Percentiles rank a stretch among this genome's conserved stretches.
Evolutionary conservation across 2,329 filamentous ascomycete species (phyloP).

Genomic region (Aspergillus phoenicis): DNA sequence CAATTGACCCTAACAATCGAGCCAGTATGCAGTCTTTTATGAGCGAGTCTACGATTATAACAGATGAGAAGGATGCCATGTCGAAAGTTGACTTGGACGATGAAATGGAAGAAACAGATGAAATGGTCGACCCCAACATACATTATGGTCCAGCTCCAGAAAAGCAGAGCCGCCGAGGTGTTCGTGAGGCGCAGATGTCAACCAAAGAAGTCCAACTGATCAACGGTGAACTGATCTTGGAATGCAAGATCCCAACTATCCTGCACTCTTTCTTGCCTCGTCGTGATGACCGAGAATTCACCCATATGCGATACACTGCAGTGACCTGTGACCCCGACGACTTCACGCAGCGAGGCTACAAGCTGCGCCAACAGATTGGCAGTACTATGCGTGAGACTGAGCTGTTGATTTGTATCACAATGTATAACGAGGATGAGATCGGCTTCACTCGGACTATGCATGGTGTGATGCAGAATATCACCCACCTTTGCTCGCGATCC

Average conservation of each 20-base stretch:
- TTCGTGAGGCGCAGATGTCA: constrained; percentile 81
- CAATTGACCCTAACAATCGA: constrained; percentile 55
- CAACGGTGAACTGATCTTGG: constrained; percentile 94
- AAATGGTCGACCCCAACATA: constrained; percentile 61
- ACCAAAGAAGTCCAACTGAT: constrained; percentile 94
- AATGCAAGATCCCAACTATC: constrained; percentile 99
- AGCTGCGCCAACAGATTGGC: constrained; percentile 87
- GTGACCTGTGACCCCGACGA: constrained; percentile 98
- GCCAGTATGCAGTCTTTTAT: constrained; percentile 63
- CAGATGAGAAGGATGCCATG: constrained; percentile 53
- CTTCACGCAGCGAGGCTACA: constrained; percentile 85
- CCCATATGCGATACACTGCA: constrained; percentile 97
- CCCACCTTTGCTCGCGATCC: constrained; percentile 89
- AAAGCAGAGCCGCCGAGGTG: constrained; percentile 83
- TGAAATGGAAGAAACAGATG: constrained; percentile 48
- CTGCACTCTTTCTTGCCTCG: constrained; percentile 94
- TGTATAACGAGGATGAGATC: constrained; percentile 99
- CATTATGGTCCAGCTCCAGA: constrained; percentile 87
- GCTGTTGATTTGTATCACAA: constrained; percentile 93
- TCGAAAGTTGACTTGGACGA: constrained; percentile 51
- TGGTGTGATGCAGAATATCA: constrained; percentile 96
- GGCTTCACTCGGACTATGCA: constrained; percentile 98
- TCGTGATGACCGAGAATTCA: constrained; percentile 92
- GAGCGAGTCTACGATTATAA: constrained; percentile 61
- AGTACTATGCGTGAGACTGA: constrained; percentile 85